Base-by-base conservation (phyloP, 2,329 filamentous ascomycete genomes). In the Fusarium solani-melongenae region DNA sequence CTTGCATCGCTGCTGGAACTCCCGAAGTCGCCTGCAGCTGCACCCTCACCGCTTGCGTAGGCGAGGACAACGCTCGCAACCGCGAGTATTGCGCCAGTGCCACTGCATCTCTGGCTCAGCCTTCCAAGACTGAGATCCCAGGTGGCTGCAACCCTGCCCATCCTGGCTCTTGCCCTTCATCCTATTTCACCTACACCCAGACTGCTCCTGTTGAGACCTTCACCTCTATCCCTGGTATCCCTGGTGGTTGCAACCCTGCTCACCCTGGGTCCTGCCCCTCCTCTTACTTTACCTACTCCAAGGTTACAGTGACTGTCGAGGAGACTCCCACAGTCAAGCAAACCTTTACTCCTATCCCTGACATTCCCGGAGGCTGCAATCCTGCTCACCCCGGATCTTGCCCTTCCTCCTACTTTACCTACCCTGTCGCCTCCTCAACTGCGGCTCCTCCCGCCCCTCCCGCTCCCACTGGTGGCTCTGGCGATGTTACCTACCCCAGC, bases 341-440 rank as follows among this genome's bases (percentile, higher is more conserved):
- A 9, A 65, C 67, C 6, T 64, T 64, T 33, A 65, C 62, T 6
- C 17, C 69, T 8, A 56, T 62, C 5, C 36, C 68, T n/a, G 63
- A 51, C 24, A 70, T 67, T 34, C 68, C 68, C 15, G 66, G 66
- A 29, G 69, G 62, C 3, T 71, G 69, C 57, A 70, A 70, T 31
- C 68, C 68, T 34, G 68, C 68, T 15, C 68, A 70, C n/a, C 68
- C 64, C 17, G 64, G 59, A n/a, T 67, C 64, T 10, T 71, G 69
- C 36, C 66, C 69, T 46, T 64, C 69, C 5, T 69, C 66, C 15
- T 66, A 66, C 55, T 66, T 61, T 17, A 66, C 66, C 22, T 66
- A 62, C 51, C 55, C 63, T 2, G 27, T 61, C 9, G 44, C 22
- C 6, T 53, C 60, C 4, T 3, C 20, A 14, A 62, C 62, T n/a